A percentile compares a stretch with the other conserved stretches of the same genome.
Conservation (phyloP, 352 stramenopile genomes). For the Pseudoperonospora humuli region DNA sequence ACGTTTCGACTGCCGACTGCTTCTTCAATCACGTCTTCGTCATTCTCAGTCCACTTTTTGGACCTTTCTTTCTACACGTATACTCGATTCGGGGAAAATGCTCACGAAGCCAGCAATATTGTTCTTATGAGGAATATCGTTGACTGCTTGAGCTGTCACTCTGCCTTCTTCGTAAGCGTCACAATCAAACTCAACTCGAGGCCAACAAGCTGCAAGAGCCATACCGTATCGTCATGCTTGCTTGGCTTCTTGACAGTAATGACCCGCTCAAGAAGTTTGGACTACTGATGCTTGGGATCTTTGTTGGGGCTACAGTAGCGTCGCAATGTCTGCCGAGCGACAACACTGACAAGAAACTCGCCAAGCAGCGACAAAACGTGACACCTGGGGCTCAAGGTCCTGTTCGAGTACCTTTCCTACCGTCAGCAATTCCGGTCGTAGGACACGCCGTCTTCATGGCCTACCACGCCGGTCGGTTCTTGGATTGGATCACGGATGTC, state of each 20-base stretch:
- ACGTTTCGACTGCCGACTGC: background rate
- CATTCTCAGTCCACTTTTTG: background rate
- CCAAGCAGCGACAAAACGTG: constrained; percentile 11
- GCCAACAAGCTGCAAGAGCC: constrained; percentile 3
- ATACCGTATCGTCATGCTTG: constrained; percentile 5
- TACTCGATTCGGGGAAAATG: background rate
- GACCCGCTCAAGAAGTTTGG: constrained; percentile 23
- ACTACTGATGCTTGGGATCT: constrained; percentile 12
- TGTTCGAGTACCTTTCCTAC: constrained; percentile 15
- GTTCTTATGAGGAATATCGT: too few relatives aligned
- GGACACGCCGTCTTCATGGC: constrained; percentile 24
- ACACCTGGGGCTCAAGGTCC: constrained; percentile 15
- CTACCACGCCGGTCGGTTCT: constrained; percentile 16
- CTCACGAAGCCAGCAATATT: background rate
- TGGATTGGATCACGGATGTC: constrained; percentile 27
- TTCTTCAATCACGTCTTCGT: background rate
- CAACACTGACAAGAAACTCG: constrained; percentile 19
- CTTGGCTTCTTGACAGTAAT: constrained; percentile 17
- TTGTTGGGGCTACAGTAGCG: constrained; percentile 12
- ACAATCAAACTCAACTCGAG: constrained; percentile 18
- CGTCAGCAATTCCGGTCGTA: constrained; percentile 24
- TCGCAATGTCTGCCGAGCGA: constrained; percentile 14
- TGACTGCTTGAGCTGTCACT: background rate
- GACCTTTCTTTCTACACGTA: background rate
- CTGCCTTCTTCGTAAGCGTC: constrained; percentile 2